Evolutionary conservation across 1,139 yeast species (phyloP).

Genomic region (Lodderomyces oxycetoniae): DNA sequence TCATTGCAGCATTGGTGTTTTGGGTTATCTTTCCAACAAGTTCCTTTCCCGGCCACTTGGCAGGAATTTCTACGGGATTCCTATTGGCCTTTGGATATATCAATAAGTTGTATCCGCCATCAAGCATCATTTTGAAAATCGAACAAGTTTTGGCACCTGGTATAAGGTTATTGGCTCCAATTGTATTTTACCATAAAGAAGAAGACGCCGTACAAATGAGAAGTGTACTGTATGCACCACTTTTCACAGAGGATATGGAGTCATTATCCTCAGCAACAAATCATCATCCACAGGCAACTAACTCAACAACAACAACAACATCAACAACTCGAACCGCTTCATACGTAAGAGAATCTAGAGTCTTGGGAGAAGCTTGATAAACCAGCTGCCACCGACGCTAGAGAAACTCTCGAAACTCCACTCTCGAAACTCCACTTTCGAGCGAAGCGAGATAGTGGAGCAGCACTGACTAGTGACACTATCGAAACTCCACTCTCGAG

Average conservation of each 20-base stretch:
- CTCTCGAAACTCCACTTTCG: no score
- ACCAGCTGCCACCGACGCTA: no score
- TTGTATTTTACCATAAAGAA: slow-evolving; percentile 54
- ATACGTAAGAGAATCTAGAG: slow-evolving; percentile 10
- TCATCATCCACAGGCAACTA: not conserved
- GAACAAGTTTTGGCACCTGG: slow-evolving; percentile 50
- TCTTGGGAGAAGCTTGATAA: slow-evolving; percentile 12
- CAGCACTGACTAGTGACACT: no score
- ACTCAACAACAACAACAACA: slow-evolving; percentile 3
- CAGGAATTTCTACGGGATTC: slow-evolving; percentile 39
- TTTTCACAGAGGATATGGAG: slow-evolving; percentile 27
- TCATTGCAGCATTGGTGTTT: slow-evolving; percentile 48
- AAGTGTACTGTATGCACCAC: slow-evolving; percentile 34
- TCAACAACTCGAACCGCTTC: slow-evolving; percentile 3
- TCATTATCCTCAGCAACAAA: slow-evolving; percentile 9
- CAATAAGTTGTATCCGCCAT: slow-evolving; percentile 59
- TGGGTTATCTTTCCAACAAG: slow-evolving; percentile 47
- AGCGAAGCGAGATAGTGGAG: no score
- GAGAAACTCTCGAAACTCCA: no score
- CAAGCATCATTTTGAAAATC: slow-evolving; percentile 58
- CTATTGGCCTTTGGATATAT: slow-evolving; percentile 56
- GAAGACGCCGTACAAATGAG: slow-evolving; percentile 47
- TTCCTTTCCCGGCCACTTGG: slow-evolving; percentile 69
- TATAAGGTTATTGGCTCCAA: slow-evolving; percentile 51
- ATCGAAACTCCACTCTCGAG: no score